Evolutionary conservation across 2,329 filamentous ascomycete species (phyloP), one percentile per base, ranked within the genome.

Genomic region (Fusarium continuum): DNA sequence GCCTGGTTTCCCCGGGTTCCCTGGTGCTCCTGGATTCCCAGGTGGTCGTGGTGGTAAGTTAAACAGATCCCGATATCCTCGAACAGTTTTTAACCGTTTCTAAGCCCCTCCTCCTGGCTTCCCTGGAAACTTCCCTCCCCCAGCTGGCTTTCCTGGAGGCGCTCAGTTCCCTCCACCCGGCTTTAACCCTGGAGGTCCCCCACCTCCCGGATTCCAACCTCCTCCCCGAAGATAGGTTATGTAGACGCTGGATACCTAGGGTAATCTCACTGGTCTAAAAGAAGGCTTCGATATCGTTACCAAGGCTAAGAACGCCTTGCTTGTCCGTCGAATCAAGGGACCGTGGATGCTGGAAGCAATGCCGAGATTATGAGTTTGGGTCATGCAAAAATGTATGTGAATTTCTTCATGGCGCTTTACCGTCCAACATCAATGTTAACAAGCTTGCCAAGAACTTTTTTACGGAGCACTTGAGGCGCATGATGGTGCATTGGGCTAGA

Each of bases 121-220:
- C 74, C 68, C 68, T 53, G 68, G 68, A 43, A 59, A 55, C 52
- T 65, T 66, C 32, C 45, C 62, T 47, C 69, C 68, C 39, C 76
- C 80, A 47, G 80, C 83, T 61, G 83, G 82, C 8, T 85, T 83
- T 72, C 78, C 77, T 41, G 72, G 72, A 49, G 74, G 70, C 25
- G 73, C 78, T 72, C 70, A 80, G 54, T 81, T 82, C 71, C 80
- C 80, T 40, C 81, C 83, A 34, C 80, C 82, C 26, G 82, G 82
- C 25, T 84, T 84, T 73, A 80, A 81, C 66, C 81, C 81, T 51
- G 75, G 76, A 59, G 78, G 80, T 67, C 85, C 85, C 59, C 78
- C 78, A 28, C 85, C 88, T 44, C 89, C 90, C 57, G 91, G 91
- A 63, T 94, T 94, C 79, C 90, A 92, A 78, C 88, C 87, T 60